Conservation (phyloP, 2,329 filamentous ascomycete species). For the Ophiocordyceps unilateralis region DNA sequence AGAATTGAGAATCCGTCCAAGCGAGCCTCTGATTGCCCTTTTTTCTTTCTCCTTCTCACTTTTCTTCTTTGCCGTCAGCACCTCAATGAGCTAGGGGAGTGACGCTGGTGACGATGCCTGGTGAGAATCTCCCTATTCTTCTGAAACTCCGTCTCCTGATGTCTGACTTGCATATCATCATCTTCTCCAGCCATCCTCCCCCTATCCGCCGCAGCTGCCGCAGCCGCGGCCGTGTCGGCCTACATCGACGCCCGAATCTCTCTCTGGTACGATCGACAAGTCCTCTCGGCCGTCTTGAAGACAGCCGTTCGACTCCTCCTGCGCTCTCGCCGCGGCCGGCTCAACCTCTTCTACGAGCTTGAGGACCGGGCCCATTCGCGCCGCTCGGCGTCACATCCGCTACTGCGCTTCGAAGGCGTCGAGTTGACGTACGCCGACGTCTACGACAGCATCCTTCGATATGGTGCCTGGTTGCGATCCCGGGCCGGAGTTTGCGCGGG, state of each 20-base stretch:
- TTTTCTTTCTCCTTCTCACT: too few relatives aligned
- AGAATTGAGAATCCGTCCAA: too few relatives aligned
- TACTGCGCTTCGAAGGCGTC: constrained; percentile 51
- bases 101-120: too few relatives aligned
- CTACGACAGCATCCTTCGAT: constrained; percentile 53
- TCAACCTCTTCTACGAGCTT: constrained; percentile 60
- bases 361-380: constrained; percentile 50
- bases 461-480: constrained; percentile 58
- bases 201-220: constrained; percentile 37
- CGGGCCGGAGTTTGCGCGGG: constrained; percentile 44
- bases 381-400: constrained; percentile 32
- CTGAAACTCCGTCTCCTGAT: too few relatives aligned
- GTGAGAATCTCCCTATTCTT: too few relatives aligned
- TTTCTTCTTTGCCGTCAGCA: too few relatives aligned
- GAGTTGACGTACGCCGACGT: constrained; percentile 59
- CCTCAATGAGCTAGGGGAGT: too few relatives aligned
- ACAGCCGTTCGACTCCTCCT: constrained; percentile 23
- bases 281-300: constrained; percentile 38
- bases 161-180: too few relatives aligned
- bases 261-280: constrained; percentile 45
- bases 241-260: constrained; percentile 61
- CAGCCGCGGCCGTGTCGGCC: constrained; percentile 48
- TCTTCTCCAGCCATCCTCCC: constrained; percentile 17
- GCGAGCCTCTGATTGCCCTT: too few relatives aligned
- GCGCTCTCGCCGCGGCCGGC: constrained; percentile 37